phyloP scores from a whole-genome alignment of 371 early-diverging fungal species.

The Rhizopus sp. region DNA sequence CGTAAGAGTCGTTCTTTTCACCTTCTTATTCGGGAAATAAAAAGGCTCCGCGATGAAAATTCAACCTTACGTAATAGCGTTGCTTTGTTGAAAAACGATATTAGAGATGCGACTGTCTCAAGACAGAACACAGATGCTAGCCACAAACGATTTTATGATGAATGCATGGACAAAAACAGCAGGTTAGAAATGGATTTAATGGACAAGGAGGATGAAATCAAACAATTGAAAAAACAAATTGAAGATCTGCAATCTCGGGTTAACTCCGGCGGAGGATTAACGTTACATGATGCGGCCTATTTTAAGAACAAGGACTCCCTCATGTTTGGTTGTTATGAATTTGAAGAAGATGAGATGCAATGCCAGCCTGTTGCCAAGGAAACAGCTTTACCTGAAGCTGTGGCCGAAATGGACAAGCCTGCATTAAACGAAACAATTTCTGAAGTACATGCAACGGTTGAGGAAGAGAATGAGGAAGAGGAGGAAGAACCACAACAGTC shows the following conservation, averaged over 20 bases:
- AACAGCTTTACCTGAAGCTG: constrained; percentile 16
- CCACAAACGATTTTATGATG: constrained; percentile 37
- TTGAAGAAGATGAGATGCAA: constrained; percentile 12
- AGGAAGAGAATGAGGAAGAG: constrained; percentile 28
- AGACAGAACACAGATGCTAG: constrained; percentile 40
- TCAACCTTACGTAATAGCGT: constrained; percentile 31
- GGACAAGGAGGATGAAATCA: constrained; percentile 35
- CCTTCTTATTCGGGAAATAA: constrained; percentile 40
- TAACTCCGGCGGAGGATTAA: background rate
- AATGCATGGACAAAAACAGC: constrained; percentile 28
- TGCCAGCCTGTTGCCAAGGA: constrained; percentile 17
- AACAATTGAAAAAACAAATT: constrained; percentile 29
- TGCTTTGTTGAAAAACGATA: constrained; percentile 37
- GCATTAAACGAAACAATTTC: constrained; percentile 1
- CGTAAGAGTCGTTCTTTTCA: constrained; percentile 27
- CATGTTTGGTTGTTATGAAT: constrained; percentile 18
- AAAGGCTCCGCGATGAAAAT: constrained; percentile 46
- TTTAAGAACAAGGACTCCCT: constrained; percentile 10
- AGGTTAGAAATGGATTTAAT: constrained; percentile 33
- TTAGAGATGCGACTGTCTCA: constrained; percentile 35
- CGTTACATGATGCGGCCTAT: constrained; percentile 17
- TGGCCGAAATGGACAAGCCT: constrained; percentile 7
- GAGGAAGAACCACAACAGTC: constrained; percentile 20
- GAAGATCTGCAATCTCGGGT: constrained; percentile 20
- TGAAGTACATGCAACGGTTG: background rate